Percentiles rank a stretch among this genome's conserved stretches.
Conservation (phyloP, 306 rosid genomes). For the Cicer cuneatum region DNA sequence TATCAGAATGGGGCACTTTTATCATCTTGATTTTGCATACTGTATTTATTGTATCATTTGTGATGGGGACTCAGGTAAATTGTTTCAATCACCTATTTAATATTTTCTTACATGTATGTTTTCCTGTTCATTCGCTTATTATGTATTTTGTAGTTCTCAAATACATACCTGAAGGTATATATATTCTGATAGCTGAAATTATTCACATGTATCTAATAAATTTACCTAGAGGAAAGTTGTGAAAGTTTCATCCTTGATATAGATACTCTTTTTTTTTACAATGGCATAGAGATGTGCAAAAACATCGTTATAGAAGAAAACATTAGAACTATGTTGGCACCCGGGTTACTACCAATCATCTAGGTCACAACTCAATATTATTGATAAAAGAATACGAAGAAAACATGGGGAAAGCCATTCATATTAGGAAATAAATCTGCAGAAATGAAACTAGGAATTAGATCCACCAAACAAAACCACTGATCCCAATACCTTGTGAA, state of each 20-base stretch:
- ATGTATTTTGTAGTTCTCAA: slow-evolving; percentile 44
- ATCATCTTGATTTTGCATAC: slow-evolving; percentile 43
- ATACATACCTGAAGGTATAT: slow-evolving; percentile 30
- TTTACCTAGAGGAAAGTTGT: not conserved
- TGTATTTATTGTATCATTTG: slow-evolving; percentile 42
- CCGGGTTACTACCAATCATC: too few species aligned
- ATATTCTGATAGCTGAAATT: slow-evolving; percentile 31
- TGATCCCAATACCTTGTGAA: too few species aligned
- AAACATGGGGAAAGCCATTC: too few species aligned
- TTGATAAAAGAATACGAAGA: too few species aligned
- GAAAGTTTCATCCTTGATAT: slow-evolving; percentile 3
- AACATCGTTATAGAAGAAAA: not conserved
- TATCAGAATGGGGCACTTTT: slow-evolving; percentile 41
- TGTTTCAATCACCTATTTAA: slow-evolving; percentile 13
- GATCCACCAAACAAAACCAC: too few species aligned
- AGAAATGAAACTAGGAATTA: too few species aligned
- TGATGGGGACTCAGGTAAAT: slow-evolving; percentile 47
- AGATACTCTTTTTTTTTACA: not conserved
- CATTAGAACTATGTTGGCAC: too few species aligned
- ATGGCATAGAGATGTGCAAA: not conserved
- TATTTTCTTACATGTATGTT: slow-evolving; percentile 36
- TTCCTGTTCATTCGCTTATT: slow-evolving; percentile 11
- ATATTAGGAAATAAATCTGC: too few species aligned
- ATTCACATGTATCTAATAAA: not conserved
- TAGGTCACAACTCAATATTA: too few species aligned